These are phyloP conservation scores for Teratosphaeria gauchensis DNA, from an alignment of 2,329 filamentous ascomycete species.

Conservation along the genomic window DNA sequence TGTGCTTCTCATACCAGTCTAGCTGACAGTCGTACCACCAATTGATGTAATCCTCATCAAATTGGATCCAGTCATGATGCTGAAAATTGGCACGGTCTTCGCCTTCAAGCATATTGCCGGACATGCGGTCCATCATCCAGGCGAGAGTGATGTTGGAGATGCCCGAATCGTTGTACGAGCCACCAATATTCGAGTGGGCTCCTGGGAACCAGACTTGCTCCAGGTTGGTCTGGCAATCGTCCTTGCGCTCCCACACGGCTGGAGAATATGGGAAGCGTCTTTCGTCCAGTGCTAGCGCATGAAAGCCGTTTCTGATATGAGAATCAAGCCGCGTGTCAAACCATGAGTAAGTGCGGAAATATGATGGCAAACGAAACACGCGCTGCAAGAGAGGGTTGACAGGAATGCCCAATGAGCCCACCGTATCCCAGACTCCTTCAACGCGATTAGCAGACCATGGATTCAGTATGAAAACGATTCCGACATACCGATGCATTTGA, in stretches of 20 bases:
- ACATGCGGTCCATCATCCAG: constrained; percentile 34
- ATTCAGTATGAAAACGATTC: background rate
- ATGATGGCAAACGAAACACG: constrained; percentile 15
- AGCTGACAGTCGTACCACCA: constrained; percentile 19
- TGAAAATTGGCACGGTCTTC: constrained; percentile 12
- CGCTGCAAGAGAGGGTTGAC: constrained; percentile 24
- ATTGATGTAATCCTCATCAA: constrained; percentile 25
- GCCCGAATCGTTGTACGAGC: constrained; percentile 28
- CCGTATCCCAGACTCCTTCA: constrained; percentile 39
- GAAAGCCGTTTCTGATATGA: constrained; percentile 45
- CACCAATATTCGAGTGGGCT: constrained; percentile 44
- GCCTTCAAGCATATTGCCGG: constrained; percentile 19
- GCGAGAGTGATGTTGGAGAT: constrained; percentile 30
- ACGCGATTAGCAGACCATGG: background rate
- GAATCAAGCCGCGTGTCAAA: constrained; percentile 26
- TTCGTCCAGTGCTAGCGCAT: constrained; percentile 47
- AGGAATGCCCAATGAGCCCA: constrained; percentile 30
- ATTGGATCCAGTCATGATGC: constrained; percentile 25
- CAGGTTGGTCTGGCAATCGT: constrained; percentile 18
- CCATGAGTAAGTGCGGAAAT: constrained; percentile 24
- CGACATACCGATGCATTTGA: constrained; percentile 30
- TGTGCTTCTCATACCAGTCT: constrained; percentile 13
- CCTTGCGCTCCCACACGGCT: constrained; percentile 37
- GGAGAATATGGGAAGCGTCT: constrained; percentile 41
- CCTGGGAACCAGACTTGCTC: constrained; percentile 49